Base-by-base conservation (phyloP, 2,329 filamentous ascomycete species). In the Exophiala sp. region DNA sequence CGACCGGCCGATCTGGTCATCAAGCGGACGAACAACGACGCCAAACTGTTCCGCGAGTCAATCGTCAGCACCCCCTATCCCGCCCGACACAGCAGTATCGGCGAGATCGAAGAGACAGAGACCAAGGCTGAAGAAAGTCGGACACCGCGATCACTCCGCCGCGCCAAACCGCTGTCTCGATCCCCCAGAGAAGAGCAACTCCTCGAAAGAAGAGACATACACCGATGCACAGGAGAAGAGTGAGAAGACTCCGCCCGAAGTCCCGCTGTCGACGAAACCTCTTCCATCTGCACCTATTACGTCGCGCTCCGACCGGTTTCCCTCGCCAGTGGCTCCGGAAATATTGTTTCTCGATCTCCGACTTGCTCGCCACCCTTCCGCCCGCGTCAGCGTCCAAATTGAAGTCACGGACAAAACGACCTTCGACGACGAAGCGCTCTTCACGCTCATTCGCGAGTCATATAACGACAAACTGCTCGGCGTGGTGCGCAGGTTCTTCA, bases 21-120 rank as follows among this genome's bases (percentile, higher is more conserved):
- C 47, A 51, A 46, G 24, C 46, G 48, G 19, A 43, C 32, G 14
- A 38, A 41, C 29, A 43, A 51, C 24, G 43, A 56, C 46, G 46
- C 48, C 43, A 55, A 53, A 14, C 38, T 52, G 7, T 59, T 58
- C 46, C 50, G 59, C 3, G 58, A 62, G 29, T 50, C 43, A 5
- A 53, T 60, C 24, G 58, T 60, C 48, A 60, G 54, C 40, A 60
- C 58, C 7, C 58, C 59, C 1, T 62, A 62, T 24, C 59, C 59
- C 14, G 48, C 46, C 9, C 46, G 58, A 38, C 35, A 52, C 10
- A 53, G 42, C 34, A 60, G 58, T 39, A 49, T 57, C 22, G 45
- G 43, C 23, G 54, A 56, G 27, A 41, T 50, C 19, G 49, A 56
- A 50, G 19, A 11, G 29, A 3, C 11, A 16, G 29, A 4, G 8